These are phyloP conservation scores for Flaveria brownii DNA, from an alignment of 129 eudicot species.

Conservation along the genomic window DNA sequence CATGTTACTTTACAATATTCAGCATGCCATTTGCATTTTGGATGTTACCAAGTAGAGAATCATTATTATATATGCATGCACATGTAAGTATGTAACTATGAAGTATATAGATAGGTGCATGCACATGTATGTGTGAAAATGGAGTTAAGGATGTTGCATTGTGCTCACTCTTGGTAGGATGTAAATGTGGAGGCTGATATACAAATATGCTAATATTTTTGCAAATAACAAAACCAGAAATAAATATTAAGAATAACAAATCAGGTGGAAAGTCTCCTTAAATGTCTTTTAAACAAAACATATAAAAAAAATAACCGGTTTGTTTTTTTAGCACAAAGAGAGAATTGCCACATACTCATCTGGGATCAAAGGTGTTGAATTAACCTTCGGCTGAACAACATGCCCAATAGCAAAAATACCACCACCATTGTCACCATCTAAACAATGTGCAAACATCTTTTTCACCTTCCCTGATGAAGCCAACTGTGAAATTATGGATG, in stretches of 20 bases:
- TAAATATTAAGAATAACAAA: neutral
- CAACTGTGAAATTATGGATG: slow-evolving; percentile 79
- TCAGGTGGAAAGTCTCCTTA: neutral
- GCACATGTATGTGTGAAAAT: slow-evolving; percentile 2
- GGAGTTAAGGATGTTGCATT: neutral
- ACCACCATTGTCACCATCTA: slow-evolving; percentile 88
- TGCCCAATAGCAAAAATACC: slow-evolving; percentile 93
- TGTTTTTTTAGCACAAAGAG: neutral
- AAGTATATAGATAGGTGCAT: neutral
- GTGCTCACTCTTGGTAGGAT: neutral
- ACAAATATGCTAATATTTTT: neutral
- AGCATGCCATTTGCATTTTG: neutral
- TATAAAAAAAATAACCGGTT: neutral
- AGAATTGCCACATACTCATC: slow-evolving; percentile 53
- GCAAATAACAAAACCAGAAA: neutral
- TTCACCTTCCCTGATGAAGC: slow-evolving; percentile 80
- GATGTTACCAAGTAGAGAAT: neutral
- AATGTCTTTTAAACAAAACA: neutral
- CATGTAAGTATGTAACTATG: neutral
- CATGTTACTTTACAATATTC: neutral
- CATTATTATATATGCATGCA: slow-evolving; percentile 3
- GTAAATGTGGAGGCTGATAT: neutral
- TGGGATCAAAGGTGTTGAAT: slow-evolving; percentile 61
- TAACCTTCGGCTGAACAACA: slow-evolving; percentile 88
- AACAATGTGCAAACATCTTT: slow-evolving; percentile 93